Conservation (phyloP, 1,284 basidiomycete genomes). For the Tilletia caries region DNA sequence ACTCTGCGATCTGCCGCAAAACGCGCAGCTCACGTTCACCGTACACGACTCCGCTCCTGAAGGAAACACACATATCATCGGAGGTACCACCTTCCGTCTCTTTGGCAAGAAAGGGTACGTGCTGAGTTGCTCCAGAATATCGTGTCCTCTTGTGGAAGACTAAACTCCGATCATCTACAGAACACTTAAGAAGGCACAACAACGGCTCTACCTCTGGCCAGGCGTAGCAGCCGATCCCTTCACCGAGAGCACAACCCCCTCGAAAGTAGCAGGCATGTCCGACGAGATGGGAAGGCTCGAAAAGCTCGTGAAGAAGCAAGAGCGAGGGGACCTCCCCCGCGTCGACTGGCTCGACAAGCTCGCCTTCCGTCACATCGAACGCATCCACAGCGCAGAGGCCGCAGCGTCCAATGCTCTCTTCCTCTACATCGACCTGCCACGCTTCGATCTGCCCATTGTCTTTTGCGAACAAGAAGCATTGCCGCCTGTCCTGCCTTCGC, state of each 20-base stretch:
- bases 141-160: background rate
- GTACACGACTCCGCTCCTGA: conserved; percentile 79
- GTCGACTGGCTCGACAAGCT: conserved; percentile 94
- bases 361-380: conserved; percentile 87
- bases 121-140: background rate
- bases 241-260: conserved; percentile 72
- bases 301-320: conserved; percentile 94
- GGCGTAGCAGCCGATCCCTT: conserved; percentile 79
- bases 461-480: conserved; percentile 64
- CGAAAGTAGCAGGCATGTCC: conserved; percentile 50
- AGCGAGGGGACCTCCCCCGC: conserved; percentile 86
- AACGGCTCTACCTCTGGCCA: conserved; percentile 79
- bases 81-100: conserved; percentile 81
- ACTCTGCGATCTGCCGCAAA: conserved; percentile 83
- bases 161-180: conserved; percentile 59
- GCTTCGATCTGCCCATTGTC: conserved; percentile 98
- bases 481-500: background rate
- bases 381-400: conserved; percentile 53
- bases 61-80: conserved; percentile 68
- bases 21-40: conserved; percentile 84
- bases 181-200: conserved; percentile 71
- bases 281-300: conserved; percentile 94
- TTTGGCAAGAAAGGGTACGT: conserved; percentile 84
- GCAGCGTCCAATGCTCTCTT: conserved; percentile 57
- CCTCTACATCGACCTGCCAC: conserved; percentile 88